phyloP scores from a whole-genome alignment of 805 yeast species.

The Candida coleopterorum region DNA sequence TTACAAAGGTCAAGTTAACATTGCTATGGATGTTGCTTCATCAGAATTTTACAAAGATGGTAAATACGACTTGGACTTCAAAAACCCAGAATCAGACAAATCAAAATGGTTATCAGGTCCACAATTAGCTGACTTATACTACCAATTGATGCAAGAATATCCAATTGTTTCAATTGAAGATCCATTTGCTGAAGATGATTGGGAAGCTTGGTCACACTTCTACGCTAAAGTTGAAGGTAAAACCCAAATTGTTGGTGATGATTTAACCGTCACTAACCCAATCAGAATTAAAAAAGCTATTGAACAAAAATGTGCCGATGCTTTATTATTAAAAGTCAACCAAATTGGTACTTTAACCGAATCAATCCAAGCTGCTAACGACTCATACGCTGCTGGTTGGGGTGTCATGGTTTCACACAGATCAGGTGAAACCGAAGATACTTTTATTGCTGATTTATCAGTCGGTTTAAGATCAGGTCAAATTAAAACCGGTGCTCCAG shows the following conservation, averaged over 20 bases:
- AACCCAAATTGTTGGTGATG: conserved; percentile 95
- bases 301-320: conserved; percentile 93
- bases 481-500: conserved; percentile 99
- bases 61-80: conserved; percentile 96
- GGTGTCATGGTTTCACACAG: conserved; percentile 99
- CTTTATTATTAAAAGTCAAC: conserved; percentile 94
- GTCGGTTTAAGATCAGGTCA: conserved; percentile 99
- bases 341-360: conserved; percentile 97
- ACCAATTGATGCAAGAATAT: conserved; percentile 74
- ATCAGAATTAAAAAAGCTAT: conserved; percentile 90
- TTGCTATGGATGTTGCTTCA: conserved; percentile 95
- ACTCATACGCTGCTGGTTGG: conserved; percentile 95
- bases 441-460: conserved; percentile 94
- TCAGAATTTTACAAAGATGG: conserved; percentile 97
- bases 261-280: conserved; percentile 98
- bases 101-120: conserved; percentile 88
- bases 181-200: conserved; percentile 99
- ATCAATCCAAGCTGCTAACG: conserved; percentile 95
- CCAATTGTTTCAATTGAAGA: conserved; percentile 98
- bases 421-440: conserved; percentile 99
- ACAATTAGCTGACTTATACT: conserved; percentile 83
- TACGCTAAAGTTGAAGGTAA: conserved; percentile 57
- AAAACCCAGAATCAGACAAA: conserved; percentile 89
- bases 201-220: conserved; percentile 97
- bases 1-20: conserved; percentile 86